Base-by-base conservation (phyloP, 164 flowering plant species). In the Nymphaea colorata region DNA sequence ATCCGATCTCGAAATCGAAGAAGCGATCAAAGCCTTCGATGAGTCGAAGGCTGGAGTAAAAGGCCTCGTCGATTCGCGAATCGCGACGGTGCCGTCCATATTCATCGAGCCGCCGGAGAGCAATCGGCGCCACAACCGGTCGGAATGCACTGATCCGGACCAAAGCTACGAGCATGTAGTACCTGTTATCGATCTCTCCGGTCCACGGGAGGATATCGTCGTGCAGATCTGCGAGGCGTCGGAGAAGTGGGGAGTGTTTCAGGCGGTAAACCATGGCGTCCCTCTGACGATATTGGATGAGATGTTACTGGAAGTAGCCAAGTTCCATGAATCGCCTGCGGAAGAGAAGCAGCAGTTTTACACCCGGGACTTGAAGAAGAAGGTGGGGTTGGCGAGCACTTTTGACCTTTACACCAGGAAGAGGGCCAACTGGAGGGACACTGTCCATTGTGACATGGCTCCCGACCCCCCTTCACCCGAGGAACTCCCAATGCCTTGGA, bases 31-130 rank as follows among this genome's bases (percentile, higher is more conserved):
- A 61, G 74, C 63, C 15, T 75, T 75, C 16, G 77, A 67, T n/a
- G 71, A 75, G 10, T 53, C 74, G 15, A 75, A 67, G 41, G 62
- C 71, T 0, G 73, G 77, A 15, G 73, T 74, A 6, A 74, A 70
- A 67, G 73, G 77, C 6, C 73, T 74, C 7, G 71, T 74, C 0
- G 77, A 74, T 15, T 67, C 66, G 6, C 71, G 73, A 5, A 45
- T 70, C 18, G 41, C 17, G 7, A 64, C 70, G 55, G 45, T 74
- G 61, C 77, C 73, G 10, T 14, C 41, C 4, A 63, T 70, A 7
- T 70, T 70, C 70, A 60, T 70, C 64, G 64, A 61, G 8, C 3
- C 5, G 4, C 25, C 25, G 1, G 66, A 55, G 25, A 14, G 43
- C 18, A 14, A 17, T 11, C 69, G 62, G 11, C 44, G 14, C 55